Percentiles rank a stretch among this genome's conserved stretches.
These are phyloP conservation scores for Pleodorina starrii DNA, from an alignment of 139 green algal genomes.

Conservation along the genomic window DNA sequence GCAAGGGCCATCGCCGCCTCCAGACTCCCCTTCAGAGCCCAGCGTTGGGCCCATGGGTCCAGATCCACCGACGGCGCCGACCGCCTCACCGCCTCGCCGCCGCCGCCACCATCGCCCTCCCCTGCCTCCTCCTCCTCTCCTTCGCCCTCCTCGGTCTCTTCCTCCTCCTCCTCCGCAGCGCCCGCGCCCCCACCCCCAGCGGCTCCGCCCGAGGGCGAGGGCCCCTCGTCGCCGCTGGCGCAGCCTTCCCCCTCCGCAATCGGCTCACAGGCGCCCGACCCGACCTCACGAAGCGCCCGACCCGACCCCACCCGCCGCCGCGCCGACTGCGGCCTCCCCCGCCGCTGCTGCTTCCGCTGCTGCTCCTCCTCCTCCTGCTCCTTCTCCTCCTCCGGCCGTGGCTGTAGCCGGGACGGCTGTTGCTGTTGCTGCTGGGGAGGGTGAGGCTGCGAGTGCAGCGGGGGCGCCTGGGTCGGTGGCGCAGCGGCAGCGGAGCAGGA, in stretches of 20 bases:
- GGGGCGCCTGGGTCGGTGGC: neutral
- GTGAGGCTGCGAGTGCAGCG: neutral
- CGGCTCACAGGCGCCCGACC: neutral
- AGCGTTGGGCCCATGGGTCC: neutral
- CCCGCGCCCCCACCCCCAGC: neutral
- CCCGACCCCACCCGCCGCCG: no score
- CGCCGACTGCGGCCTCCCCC: no score
- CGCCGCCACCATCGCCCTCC: neutral
- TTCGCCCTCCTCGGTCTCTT: neutral
- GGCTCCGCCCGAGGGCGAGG: no score
- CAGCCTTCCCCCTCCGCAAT: neutral
- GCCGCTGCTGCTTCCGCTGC: no score
- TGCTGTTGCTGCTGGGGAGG: neutral
- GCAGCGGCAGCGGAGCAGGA: neutral
- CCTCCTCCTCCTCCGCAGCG: neutral
- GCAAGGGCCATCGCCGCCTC: neutral
- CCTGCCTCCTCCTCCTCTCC: neutral
- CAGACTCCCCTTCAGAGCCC: neutral
- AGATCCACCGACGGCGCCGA: neutral
- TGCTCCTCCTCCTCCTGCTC: neutral
- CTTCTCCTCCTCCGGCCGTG: neutral
- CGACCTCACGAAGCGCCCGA: neutral
- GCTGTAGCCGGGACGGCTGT: neutral
- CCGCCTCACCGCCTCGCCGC: neutral
- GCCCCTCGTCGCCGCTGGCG: neutral